Evolutionary conservation across 208 protist genomes (phyloP).

Genomic region (Acanthamoeba healyi): DNA sequence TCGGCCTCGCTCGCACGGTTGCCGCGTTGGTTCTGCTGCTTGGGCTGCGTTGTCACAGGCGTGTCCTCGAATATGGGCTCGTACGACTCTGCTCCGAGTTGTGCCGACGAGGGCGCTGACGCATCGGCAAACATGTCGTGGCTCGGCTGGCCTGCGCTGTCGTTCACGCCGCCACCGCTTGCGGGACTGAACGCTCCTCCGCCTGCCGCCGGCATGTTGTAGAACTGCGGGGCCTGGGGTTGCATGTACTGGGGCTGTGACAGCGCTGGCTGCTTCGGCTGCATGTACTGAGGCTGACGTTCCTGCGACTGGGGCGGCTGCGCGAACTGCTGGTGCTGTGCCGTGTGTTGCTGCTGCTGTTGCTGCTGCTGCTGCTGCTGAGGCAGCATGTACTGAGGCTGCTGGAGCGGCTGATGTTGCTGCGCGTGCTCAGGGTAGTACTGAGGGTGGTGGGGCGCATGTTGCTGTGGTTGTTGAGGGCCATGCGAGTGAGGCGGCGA

Average conservation of each 20-base stretch:
- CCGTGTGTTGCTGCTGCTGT: too few species aligned
- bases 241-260: not conserved
- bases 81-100: not conserved
- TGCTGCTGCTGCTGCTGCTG: not conserved
- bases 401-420: not conserved
- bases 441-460: not conserved
- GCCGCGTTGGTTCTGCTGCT: not conserved
- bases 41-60: not conserved
- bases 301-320: too few species aligned
- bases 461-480: not conserved
- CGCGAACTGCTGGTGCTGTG: too few species aligned
- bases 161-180: not conserved
- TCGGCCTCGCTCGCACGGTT: not conserved
- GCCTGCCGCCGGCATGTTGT: not conserved
- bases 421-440: not conserved
- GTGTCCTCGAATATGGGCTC: conserved; percentile 14
- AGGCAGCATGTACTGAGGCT: not conserved
- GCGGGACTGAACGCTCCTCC: not conserved
- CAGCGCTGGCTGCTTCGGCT: not conserved
- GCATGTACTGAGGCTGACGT: not conserved
- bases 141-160: not conserved
- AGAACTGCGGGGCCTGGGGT: not conserved
- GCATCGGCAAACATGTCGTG: not conserved
- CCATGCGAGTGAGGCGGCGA: not conserved
- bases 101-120: not conserved